phyloP scores from a whole-genome alignment of 2,329 filamentous ascomycete genomes.

The Alternaria alternata region DNA sequence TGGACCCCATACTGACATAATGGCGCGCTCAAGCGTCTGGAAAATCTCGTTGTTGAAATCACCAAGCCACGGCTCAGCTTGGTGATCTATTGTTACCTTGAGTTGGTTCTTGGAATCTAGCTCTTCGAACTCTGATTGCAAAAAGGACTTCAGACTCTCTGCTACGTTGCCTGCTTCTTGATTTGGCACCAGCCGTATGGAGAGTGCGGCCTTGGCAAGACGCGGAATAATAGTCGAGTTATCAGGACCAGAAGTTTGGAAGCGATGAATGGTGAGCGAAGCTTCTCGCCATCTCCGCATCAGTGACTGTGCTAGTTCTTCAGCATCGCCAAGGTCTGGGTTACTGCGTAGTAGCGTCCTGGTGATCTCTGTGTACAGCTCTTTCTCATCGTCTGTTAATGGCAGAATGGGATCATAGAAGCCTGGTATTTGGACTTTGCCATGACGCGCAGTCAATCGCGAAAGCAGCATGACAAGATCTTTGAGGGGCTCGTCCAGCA shows the following conservation, averaged over 20 bases:
- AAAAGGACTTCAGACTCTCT: slow-evolving; percentile 69
- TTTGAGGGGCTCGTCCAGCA: slow-evolving; percentile 90
- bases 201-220: slow-evolving; percentile 86
- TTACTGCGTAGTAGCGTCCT: slow-evolving; percentile 77
- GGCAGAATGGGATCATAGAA: slow-evolving; percentile 88
- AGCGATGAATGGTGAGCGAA: slow-evolving; percentile 90
- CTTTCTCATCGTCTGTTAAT: slow-evolving; percentile 76
- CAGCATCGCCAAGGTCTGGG: slow-evolving; percentile 68
- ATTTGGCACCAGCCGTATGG: slow-evolving; percentile 89
- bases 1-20: slow-evolving; percentile 83
- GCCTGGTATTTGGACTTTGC: slow-evolving; percentile 81
- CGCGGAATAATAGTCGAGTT: slow-evolving; percentile 92
- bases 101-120: slow-evolving; percentile 84
- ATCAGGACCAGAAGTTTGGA: slow-evolving; percentile 87
- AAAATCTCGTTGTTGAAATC: slow-evolving; percentile 92
- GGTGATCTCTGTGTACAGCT: slow-evolving; percentile 84
- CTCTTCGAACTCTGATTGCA: slow-evolving; percentile 73
- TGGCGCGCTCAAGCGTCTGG: slow-evolving; percentile 82
- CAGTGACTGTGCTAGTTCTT: slow-evolving; percentile 80
- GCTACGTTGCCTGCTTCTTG: slow-evolving; percentile 86
- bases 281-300: slow-evolving; percentile 97
- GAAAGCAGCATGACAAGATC: slow-evolving; percentile 86
- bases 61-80: slow-evolving; percentile 95
- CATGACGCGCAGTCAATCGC: slow-evolving; percentile 80
- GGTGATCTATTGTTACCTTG: slow-evolving; percentile 85